Base-by-base conservation (phyloP, 176 grass and related monocot species). In the Oryza glumipatula region DNA sequence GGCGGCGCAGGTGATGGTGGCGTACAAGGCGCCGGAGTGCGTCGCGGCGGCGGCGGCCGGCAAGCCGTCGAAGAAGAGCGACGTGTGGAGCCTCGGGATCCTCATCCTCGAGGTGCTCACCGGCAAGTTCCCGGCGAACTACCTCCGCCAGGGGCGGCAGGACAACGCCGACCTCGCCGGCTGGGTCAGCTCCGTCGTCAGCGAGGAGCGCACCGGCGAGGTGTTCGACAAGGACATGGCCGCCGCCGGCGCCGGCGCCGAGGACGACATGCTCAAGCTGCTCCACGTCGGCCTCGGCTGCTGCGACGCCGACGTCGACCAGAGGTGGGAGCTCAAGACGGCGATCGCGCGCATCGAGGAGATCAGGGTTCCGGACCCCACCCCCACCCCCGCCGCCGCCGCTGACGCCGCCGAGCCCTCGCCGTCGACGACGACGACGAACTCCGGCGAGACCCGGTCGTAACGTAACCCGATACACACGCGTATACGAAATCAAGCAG, bases 1-100 rank as follows among this genome's bases (percentile, higher is more conserved):
- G 36, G 86, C 93, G 11, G 83, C 70, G 10, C 92, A 96, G 64
- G 73, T 88, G 76, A 96, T 99, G 93, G 86, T 86, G 43, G 96
- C 96, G 15, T 94, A 92, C 83, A 88, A 90, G 80, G 89, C 91
- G 49, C 96, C 93, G 17, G 93, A 99, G 83, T 82, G 80, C 83
- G 78, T 68, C 2, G 30, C 30, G 35, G 35, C 35, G 30, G 82
- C 73, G 19, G 47, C 89, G 74, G 26, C 83, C 1, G 91, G 89
- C 45, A 87, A 86, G 64, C 89, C 93, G 67, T 91, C 89, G 3
- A 99, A 94, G 69, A 99, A 99, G 91, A 99, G 93, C 71, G 96
- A 99, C 67, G 89, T 96, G 11, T 99, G 96, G 96, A 94, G 89
- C 86, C 82, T 96, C 6, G 96, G 93, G 3, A 76, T 94, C 7